These are phyloP conservation scores for Camellia sinensis DNA, from an alignment of 148 eudicot species.

Conservation along the genomic window DNA sequence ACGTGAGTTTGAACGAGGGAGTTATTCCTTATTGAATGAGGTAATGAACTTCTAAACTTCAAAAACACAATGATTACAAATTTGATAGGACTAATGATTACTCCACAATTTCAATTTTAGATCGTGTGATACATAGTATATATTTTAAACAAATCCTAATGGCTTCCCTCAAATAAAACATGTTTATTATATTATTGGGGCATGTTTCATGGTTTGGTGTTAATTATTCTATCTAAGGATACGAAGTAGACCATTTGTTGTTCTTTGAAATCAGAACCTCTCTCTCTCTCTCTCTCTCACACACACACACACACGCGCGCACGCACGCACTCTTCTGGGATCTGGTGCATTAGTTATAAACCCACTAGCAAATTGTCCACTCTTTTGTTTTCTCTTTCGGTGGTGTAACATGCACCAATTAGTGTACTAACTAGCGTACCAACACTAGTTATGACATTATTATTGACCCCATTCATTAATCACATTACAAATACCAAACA, in stretches of 20 bases:
- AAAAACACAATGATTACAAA: background rate
- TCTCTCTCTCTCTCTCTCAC: no score
- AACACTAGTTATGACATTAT: no score
- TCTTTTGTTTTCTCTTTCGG: no score
- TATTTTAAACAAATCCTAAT: background rate
- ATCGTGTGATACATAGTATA: background rate
- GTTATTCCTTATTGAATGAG: slow-evolving; percentile 22
- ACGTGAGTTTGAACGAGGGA: slow-evolving; percentile 45
- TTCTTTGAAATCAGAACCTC: no score
- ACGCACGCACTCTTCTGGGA: no score
- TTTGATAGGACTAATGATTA: background rate
- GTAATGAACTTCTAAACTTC: slow-evolving; percentile 13
- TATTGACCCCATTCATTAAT: no score
- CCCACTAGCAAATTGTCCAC: no score
- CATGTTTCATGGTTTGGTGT: background rate
- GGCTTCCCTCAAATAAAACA: background rate
- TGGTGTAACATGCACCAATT: no score
- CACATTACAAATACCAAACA: no score
- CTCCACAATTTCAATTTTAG: background rate
- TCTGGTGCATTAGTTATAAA: no score
- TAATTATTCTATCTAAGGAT: background rate
- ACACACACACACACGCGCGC: no score
- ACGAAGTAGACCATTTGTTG: background rate
- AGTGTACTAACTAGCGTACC: no score
- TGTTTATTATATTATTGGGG: background rate